A percentile compares a stretch with the other conserved stretches of the same genome.
Conservation (phyloP, 768 basidiomycete genomes). For the Clitopilus hobsonii region DNA sequence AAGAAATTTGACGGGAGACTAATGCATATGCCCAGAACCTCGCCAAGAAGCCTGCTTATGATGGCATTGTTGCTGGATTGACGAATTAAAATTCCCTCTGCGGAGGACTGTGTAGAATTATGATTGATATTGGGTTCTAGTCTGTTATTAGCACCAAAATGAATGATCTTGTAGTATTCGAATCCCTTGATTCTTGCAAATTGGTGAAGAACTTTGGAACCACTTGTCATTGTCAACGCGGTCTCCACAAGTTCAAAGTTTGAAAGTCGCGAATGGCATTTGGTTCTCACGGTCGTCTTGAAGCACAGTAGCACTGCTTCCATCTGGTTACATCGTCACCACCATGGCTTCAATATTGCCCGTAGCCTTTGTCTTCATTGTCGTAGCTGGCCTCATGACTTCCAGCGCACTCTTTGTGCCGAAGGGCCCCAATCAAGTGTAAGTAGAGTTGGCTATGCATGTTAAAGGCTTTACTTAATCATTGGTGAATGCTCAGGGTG, state of each 20-base stretch:
- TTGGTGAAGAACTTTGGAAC: too few species aligned
- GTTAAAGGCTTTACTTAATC: neutral
- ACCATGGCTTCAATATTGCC: constrained; percentile 70
- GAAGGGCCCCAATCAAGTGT: constrained; percentile 91
- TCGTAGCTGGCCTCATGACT: constrained; percentile 61
- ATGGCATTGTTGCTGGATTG: constrained; percentile 34
- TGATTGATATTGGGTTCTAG: too few species aligned
- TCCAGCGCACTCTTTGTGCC: constrained; percentile 66
- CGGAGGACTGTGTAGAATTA: neutral
- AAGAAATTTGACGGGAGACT: neutral
- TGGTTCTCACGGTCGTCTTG: too few species aligned
- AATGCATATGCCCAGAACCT: constrained; percentile 22
- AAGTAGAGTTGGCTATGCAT: constrained; percentile 24
- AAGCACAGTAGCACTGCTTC: neutral
- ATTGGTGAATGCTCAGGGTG: constrained; percentile 48
- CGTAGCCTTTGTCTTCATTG: constrained; percentile 59
- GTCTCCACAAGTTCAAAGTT: too few species aligned
- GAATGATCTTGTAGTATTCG: too few species aligned
- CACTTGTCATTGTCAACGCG: too few species aligned
- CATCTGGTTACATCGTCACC: constrained; percentile 3
- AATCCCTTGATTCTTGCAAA: too few species aligned
- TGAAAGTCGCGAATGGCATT: too few species aligned
- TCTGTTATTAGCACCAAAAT: too few species aligned
- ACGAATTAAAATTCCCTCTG: neutral
- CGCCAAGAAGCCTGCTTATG: constrained; percentile 36